phyloP scores from a whole-genome alignment of 495 filamentous ascomycete species.

The Lasiosphaeria hispida region DNA sequence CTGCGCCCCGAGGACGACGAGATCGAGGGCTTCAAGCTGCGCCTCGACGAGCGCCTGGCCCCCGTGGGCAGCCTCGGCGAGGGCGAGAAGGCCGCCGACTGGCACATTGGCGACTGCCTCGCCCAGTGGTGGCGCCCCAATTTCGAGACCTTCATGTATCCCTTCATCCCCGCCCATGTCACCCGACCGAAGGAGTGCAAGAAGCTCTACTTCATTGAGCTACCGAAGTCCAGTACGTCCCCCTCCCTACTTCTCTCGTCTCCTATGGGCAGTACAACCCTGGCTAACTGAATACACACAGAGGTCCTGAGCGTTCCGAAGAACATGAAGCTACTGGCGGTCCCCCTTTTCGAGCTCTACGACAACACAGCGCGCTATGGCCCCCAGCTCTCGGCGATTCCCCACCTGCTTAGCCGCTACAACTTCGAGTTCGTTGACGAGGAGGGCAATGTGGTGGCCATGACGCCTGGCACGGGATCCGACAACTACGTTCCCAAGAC shows the following conservation, averaged over 20 bases:
- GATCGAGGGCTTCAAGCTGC: slow-evolving; percentile 85
- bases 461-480: slow-evolving; percentile 70
- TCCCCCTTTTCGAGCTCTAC: slow-evolving; percentile 95
- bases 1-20: slow-evolving; percentile 88
- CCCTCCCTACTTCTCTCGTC: not conserved
- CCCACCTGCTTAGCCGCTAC: slow-evolving; percentile 87
- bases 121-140: slow-evolving; percentile 99
- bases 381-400: slow-evolving; percentile 92
- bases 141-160: slow-evolving; percentile 99
- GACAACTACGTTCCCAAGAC: slow-evolving; percentile 58
- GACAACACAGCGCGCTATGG: slow-evolving; percentile 95
- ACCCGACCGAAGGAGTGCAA: slow-evolving; percentile 98
- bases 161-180: slow-evolving; percentile 91
- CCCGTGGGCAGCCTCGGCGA: slow-evolving; percentile 85
- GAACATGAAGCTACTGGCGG: slow-evolving; percentile 98
- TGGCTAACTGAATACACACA: slow-evolving; percentile 37
- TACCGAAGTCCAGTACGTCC: slow-evolving; percentile 82
- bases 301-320: slow-evolving; percentile 97
- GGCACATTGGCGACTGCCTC: slow-evolving; percentile 90
- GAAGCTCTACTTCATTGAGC: slow-evolving; percentile 95
- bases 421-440: slow-evolving; percentile 99
- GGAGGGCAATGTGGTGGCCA: slow-evolving; percentile 79
- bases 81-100: slow-evolving; percentile 84
- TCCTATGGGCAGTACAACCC: not conserved
- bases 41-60: slow-evolving; percentile 87